Evolutionary conservation across 2,329 filamentous ascomycete genomes (phyloP), one percentile per base, ranked within the genome.

Genomic region (Fusarium sterilihyphosum): DNA sequence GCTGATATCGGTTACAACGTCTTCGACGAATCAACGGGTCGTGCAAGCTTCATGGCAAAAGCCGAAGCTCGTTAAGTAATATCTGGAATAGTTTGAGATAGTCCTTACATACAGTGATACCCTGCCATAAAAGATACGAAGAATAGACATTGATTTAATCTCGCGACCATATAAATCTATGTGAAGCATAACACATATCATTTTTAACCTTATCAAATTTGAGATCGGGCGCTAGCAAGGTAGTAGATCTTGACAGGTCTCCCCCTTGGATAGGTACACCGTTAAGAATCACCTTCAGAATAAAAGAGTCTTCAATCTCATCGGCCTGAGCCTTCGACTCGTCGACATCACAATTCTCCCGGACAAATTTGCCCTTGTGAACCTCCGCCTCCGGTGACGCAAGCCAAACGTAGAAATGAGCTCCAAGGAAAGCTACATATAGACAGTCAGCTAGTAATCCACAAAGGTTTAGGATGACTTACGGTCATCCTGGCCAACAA

Each of bases 1-100:
- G 65, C 65, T 6, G 65, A 67, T 9, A 29, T 67, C 31, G 65
- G 65, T 13, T 67, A 67, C n/a, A 67, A 61, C 2, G 58, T 67
- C 5, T 67, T 67, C 8, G 65, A 67, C 7, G 65, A 67, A 24
- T 52, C 62, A 13, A 67, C 65, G 4, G 62, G 65, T 18, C 62
- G 40, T 16, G 53, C 65, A 17, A 61, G 65, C 7, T 67, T 67
- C 20, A 37, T 67, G 2, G 26, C 65, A 22, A 67, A 37, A 14
- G 65, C 62, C 2, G 52, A 67, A 31, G 65, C 62, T 11, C 44
- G 49, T 1, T 60, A 33, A 7, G 8, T 2, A 6, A 47, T n/a
- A n/a, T 22, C 5, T 16, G 35, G 18, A 50, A 29, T 10, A 26
- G 10, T 17, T 22, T 2, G 2, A 58, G 17, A 56, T 40, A 14